A percentile compares a stretch with the other conserved stretches of the same genome.
Evolutionary conservation across 352 stramenopile species (phyloP).

Genomic region (Globisporangium solare): DNA sequence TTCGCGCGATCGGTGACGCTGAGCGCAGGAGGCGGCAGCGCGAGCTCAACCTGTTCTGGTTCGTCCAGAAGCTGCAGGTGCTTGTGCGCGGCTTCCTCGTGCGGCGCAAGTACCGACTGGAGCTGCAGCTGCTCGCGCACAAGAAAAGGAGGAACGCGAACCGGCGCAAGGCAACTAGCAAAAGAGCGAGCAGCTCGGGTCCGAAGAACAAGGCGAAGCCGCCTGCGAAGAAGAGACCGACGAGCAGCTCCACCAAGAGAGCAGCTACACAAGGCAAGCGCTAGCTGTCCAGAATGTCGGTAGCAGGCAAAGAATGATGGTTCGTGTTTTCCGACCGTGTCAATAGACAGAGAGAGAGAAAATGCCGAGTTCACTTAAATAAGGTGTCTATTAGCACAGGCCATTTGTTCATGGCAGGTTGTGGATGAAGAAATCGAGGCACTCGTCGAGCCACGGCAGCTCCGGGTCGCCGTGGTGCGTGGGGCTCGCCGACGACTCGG

Average conservation of each 20-base stretch:
- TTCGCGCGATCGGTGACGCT: conserved; percentile 25
- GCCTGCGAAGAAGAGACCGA: too few species aligned
- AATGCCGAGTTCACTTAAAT: too few species aligned
- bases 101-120: conserved; percentile 23
- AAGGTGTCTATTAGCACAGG: background rate
- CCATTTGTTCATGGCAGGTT: conserved; percentile 13
- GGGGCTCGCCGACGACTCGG: background rate
- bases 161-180: conserved; percentile 22
- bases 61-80: conserved; percentile 54
- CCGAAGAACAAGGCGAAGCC: conserved; percentile 1
- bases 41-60: conserved; percentile 44
- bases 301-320: too few species aligned
- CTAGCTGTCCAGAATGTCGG: too few species aligned
- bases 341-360: too few species aligned
- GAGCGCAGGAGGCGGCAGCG: conserved; percentile 26
- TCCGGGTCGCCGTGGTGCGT: conserved; percentile 19
- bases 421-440: conserved; percentile 27
- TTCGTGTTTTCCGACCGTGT: too few species aligned
- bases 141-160: conserved; percentile 20
- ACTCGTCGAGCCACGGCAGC: conserved; percentile 20
- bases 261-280: too few species aligned
- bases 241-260: too few species aligned
- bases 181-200: conserved; percentile 2
- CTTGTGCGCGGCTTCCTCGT: conserved; percentile 55
- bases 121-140: conserved; percentile 22